These are phyloP conservation scores for Camellia oleifera DNA, from an alignment of 179 eudicot species.

Conservation along the genomic window DNA sequence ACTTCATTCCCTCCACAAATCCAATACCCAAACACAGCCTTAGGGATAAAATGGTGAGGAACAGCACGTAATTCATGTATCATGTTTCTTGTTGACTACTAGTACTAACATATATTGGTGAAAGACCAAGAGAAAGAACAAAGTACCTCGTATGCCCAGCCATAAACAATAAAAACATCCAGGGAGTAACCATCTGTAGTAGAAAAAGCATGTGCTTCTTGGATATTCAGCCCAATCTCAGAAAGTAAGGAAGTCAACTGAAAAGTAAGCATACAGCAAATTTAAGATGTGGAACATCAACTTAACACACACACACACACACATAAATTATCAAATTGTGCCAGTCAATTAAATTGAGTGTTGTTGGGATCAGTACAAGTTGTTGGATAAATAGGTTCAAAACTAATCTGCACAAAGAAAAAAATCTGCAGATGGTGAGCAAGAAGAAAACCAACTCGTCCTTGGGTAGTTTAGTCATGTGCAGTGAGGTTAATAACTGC, in stretches of 20 bases:
- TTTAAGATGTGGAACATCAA: background rate
- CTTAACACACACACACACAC: background rate
- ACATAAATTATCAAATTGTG: background rate
- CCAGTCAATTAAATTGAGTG: background rate
- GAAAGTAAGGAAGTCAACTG: constrained; percentile 87
- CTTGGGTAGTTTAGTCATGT: background rate
- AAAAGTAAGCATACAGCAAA: constrained; percentile 20
- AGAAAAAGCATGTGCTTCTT: constrained; percentile 96
- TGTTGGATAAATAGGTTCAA: background rate
- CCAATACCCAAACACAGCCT: background rate
- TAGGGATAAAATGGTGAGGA: background rate
- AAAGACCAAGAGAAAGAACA: background rate
- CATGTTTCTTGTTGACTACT: background rate
- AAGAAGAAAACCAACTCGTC: background rate
- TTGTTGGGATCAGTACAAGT: background rate
- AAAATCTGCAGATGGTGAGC: background rate
- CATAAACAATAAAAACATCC: constrained; percentile 90
- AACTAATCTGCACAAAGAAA: background rate
- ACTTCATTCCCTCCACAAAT: too few species aligned
- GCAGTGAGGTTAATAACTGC: background rate
- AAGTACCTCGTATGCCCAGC: constrained; percentile 69
- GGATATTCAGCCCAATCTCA: constrained; percentile 80
- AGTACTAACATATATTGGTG: background rate
- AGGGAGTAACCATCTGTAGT: constrained; percentile 85
- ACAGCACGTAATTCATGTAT: background rate